These are phyloP conservation scores for Cladosporium sphaerospermum DNA, from an alignment of 2,329 filamentous ascomycete genomes.

Conservation along the genomic window DNA sequence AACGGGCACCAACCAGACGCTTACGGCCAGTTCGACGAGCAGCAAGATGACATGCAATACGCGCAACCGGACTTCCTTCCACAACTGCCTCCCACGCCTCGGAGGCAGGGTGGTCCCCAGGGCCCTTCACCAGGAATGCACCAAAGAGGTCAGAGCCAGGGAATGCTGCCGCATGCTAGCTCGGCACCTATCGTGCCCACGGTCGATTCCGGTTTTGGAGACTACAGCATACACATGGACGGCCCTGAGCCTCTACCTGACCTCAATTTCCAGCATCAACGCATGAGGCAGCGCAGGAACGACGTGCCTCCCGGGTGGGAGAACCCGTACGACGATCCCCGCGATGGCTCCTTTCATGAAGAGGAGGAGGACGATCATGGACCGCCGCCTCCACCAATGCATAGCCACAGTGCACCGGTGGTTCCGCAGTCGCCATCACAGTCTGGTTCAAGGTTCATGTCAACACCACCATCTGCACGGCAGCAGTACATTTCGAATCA, in stretches of 20 bases:
- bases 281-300: slow-evolving; percentile 19
- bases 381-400: slow-evolving; percentile 32
- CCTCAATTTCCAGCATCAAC: slow-evolving; percentile 27
- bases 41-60: slow-evolving; percentile 41
- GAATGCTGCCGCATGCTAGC: slow-evolving; percentile 35
- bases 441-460: slow-evolving; percentile 17
- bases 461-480: slow-evolving; percentile 17
- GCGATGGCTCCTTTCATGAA: slow-evolving; percentile 10
- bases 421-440: slow-evolving; percentile 22
- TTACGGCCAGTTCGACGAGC: slow-evolving; percentile 30
- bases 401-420: slow-evolving; percentile 31
- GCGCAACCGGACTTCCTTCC: slow-evolving; percentile 33
- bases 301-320: slow-evolving; percentile 25
- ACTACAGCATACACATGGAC: slow-evolving; percentile 19
- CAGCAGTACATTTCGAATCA: slow-evolving; percentile 24
- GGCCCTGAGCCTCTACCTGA: slow-evolving; percentile 29
- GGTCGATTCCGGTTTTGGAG: slow-evolving; percentile 37
- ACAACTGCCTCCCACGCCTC: slow-evolving; percentile 25
- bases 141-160: slow-evolving; percentile 20
- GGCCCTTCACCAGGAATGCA: slow-evolving; percentile 17
- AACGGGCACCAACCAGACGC: background rate
- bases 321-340: slow-evolving; percentile 21
- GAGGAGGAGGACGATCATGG: slow-evolving; percentile 20
- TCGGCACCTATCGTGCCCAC: slow-evolving; percentile 47
- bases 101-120: slow-evolving; percentile 1